Base-by-base conservation (phyloP, 148 eudicot species). In the Fagopyrum esculentum region DNA sequence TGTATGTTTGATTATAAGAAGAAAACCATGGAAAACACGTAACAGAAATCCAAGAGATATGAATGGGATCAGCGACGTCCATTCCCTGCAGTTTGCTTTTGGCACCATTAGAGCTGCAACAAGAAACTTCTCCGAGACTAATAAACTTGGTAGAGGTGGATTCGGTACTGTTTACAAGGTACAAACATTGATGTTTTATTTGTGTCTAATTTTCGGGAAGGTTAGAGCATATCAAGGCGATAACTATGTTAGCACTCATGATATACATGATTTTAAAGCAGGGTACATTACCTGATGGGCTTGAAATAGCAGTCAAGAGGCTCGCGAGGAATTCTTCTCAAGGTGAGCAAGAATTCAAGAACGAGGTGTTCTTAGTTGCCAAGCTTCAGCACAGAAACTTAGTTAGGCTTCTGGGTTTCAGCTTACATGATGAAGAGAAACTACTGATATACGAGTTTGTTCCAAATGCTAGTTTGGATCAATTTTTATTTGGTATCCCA, bases 331-430 rank as follows among this genome's bases (percentile, higher is more conserved):
- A 40, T 69, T 77, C 85, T n/a, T 72, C 66, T 4, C 85, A 86
- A 80, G 87, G 87, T 35, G 82, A 75, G 76, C 77, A 82, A 68
- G 68, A 84, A 82, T 35, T 35, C 40, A 35, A 35, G 40, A 35
- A 35, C 63, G 89, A 86, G 76, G 81, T 80, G 50, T 1, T 78
- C 13, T 64, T 86, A 69, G 71, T 86, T 49, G 87, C 84, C 49
- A 84, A 82, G 76, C 84, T 86, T 43, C 87, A 82, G 22, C 87
- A 86, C 50, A 81, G 82, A 45, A 84, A 86, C 75, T 69, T 86
- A 57, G 89, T 80, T 5, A 78, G 87, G 66, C 78, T 86, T n/a
- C 26, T 82, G 13, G 89, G 89, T 43, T 86, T 84, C 43, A 80
- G 89, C 81, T 63, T 82, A 22, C 80, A 72, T 47, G 75, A 74